Evolutionary conservation across 805 yeast species (phyloP).

Genomic region (Hanseniaspora mollemarum): DNA sequence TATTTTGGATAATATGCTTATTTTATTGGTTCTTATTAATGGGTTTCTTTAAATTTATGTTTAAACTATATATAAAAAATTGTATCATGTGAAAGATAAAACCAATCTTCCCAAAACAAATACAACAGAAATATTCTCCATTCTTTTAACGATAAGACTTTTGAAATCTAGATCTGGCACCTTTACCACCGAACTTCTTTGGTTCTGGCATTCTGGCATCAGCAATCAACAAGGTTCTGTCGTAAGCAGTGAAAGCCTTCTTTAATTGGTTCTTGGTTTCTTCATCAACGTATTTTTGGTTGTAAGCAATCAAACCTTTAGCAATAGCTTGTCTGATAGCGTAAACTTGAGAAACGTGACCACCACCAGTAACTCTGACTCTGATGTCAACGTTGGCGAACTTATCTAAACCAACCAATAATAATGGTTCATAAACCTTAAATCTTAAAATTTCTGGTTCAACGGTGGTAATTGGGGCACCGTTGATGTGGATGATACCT

Average conservation of each 20-base stretch:
- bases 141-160: slow-evolving; percentile 93
- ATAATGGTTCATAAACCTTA: slow-evolving; percentile 99
- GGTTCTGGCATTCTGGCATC: slow-evolving; percentile 99
- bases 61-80: slow-evolving; percentile 12
- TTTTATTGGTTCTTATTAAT: slow-evolving; percentile 8
- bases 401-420: slow-evolving; percentile 97
- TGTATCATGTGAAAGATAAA: slow-evolving; percentile 8
- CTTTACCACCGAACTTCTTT: slow-evolving; percentile 99
- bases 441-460: slow-evolving; percentile 98
- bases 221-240: slow-evolving; percentile 98
- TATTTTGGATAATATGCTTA: too few relatives aligned
- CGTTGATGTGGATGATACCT: slow-evolving; percentile 98
- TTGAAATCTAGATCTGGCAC: slow-evolving; percentile 99
- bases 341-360: slow-evolving; percentile 99
- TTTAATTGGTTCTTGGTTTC: slow-evolving; percentile 98
- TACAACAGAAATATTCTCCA: slow-evolving; percentile 17
- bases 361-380: slow-evolving; percentile 99
- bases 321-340: slow-evolving; percentile 99
- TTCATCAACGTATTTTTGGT: slow-evolving; percentile 98
- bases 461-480: slow-evolving; percentile 97
- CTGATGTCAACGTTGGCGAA: slow-evolving; percentile 97
- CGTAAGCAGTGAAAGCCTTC: slow-evolving; percentile 94
- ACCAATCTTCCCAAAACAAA: slow-evolving; percentile 18
- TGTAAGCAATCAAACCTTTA: slow-evolving; percentile 98
- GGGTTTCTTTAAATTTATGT: slow-evolving; percentile 5